These are phyloP conservation scores for Rhodotorula sphaerocarpa DNA, from an alignment of 768 basidiomycete species.

Conservation along the genomic window DNA sequence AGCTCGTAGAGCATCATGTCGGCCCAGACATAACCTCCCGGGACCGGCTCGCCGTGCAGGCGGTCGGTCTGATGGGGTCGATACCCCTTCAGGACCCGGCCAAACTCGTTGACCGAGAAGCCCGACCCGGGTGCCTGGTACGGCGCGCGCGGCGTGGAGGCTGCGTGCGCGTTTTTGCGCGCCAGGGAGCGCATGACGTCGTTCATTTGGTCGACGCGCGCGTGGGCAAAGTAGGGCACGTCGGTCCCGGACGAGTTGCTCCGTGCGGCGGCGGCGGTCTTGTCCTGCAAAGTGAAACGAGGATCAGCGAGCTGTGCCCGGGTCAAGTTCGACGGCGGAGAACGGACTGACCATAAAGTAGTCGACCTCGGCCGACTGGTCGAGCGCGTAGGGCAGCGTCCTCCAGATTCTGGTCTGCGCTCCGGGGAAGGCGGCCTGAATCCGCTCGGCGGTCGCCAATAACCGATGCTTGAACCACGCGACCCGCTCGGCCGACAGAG, in stretches of 20 bases:
- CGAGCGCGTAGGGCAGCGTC: constrained; percentile 31
- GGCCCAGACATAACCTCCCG: constrained; percentile 30
- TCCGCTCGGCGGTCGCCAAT: constrained; percentile 26
- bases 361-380: constrained; percentile 36
- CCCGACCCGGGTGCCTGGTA: not conserved
- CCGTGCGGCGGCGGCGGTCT: constrained; percentile 23
- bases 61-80: constrained; percentile 36
- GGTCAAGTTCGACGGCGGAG: no score
- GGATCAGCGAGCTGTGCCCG: no score
- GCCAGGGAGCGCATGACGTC: constrained; percentile 28
- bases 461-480: constrained; percentile 36
- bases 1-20: constrained; percentile 38
- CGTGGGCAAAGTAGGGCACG: constrained; percentile 31
- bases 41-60: constrained; percentile 36
- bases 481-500: constrained; percentile 30
- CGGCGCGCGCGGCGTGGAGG: not conserved
- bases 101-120: constrained; percentile 35
- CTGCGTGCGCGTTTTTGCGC: not conserved
- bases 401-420: constrained; percentile 35
- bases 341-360: constrained; percentile 37
- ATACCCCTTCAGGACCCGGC: constrained; percentile 33
- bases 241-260: constrained; percentile 2
- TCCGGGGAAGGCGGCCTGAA: constrained; percentile 29
- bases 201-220: constrained; percentile 37
- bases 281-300: constrained; percentile 16